Evolutionary conservation across 2,329 filamentous ascomycete genomes (phyloP).

Genomic region (Aureobasidium namibiae): DNA sequence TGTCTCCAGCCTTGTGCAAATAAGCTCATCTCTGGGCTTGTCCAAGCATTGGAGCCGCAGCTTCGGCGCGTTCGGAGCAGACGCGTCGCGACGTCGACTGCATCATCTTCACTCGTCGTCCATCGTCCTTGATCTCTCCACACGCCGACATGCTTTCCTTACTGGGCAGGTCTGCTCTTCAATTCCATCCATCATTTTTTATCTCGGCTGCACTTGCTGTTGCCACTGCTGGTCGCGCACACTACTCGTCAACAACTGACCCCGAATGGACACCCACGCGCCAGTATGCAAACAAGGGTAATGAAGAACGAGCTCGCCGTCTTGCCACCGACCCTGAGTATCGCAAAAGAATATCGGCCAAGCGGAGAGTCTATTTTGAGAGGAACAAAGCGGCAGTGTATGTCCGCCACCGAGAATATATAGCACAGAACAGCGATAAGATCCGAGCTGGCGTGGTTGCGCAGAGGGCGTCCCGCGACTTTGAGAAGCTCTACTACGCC

Average conservation of each 20-base stretch:
- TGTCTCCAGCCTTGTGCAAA: neutral
- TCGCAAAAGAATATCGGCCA: neutral
- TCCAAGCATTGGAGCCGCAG: conserved; percentile 1
- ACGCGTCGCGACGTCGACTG: neutral
- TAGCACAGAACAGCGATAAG: neutral
- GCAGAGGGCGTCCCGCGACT: neutral
- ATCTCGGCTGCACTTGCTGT: too few relatives aligned
- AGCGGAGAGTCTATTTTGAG: neutral
- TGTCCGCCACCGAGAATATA: neutral
- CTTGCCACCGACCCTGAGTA: neutral
- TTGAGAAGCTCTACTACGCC: neutral
- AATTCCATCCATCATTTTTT: neutral
- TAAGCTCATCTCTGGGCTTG: neutral
- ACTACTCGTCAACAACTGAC: neutral
- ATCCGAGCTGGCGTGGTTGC: neutral
- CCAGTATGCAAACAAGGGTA: neutral
- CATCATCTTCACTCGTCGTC: neutral
- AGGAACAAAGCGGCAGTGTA: neutral
- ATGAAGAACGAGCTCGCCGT: neutral
- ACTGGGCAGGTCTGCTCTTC: neutral
- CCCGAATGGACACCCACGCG: neutral
- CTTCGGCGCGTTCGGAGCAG: neutral
- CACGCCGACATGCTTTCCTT: neutral
- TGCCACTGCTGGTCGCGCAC: neutral
- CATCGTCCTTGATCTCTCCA: neutral